Evolutionary conservation across 2,329 filamentous ascomycete genomes (phyloP), one percentile per base, ranked within the genome.

Genomic region (Hortaea werneckii): DNA sequence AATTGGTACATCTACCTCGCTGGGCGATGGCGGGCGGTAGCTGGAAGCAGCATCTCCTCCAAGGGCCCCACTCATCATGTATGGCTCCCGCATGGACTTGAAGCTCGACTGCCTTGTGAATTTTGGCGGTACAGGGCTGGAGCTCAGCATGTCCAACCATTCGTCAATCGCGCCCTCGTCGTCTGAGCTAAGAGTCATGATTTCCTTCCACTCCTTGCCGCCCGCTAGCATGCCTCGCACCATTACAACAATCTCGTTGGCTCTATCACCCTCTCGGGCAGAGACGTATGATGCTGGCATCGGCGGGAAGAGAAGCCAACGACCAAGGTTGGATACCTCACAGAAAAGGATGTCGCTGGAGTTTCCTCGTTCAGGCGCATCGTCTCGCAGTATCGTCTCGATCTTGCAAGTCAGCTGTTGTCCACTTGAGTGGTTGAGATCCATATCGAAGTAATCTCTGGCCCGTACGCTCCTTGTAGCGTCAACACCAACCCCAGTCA

Each of bases 291-390:
- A 73, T 52, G 79, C 74, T 12, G 82, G 74, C n/a, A 95, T 74
- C 1, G 92, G 90, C n/a, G 89, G 85, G 58, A 98, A 95, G 0
- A 98, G 75, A 4, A 98, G 76, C 80, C 87, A 96, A 44, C 80
- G 79, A 10, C 83, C 80, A 5, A 77, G 75, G 43, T 79, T 77
- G 39, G 88, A 87, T n/a, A 88, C 80, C 65, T 96, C 89, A 54
- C 90, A 89, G 46, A 98, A 83, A 20, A 98, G 76, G n/a, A 98
- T 64, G 63, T 98, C 92, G 5, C 90, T 88, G 41, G 77, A 71
- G 51, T 83, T 78, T 3, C 77, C 77, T 32, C 77, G 73, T 41
- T 78, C 77, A n/a, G 76, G 73, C 26, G 80, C 73, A 55, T 87
- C 87, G 60, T 96, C 90, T 59, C 92, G 80, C 53, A 90, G 77